phyloP scores from a whole-genome alignment of 768 basidiomycete genomes.

The Russula earlei region DNA sequence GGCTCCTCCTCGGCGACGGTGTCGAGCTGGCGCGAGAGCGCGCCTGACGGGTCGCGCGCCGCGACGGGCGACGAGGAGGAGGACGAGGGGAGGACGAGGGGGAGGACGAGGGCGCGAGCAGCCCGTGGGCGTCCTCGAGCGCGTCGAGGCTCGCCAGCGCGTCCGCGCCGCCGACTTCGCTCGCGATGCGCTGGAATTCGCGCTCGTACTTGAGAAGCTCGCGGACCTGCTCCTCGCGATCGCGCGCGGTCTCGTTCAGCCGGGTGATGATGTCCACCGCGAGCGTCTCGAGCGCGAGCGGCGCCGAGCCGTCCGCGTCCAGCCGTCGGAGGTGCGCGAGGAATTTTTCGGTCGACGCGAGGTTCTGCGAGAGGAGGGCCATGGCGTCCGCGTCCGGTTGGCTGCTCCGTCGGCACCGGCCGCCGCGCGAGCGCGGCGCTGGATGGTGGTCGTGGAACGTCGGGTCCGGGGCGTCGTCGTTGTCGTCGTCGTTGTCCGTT shows the following conservation, averaged over 20 bases:
- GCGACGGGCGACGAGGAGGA: constrained; percentile 15
- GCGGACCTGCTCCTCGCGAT: constrained; percentile 75
- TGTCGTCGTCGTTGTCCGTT: constrained; percentile 24
- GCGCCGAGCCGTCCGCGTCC: constrained; percentile 40
- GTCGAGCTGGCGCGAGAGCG: constrained; percentile 17
- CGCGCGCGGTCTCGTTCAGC: constrained; percentile 64
- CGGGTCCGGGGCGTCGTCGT: constrained; percentile 25
- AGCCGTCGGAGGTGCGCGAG: constrained; percentile 60
- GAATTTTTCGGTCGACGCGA: constrained; percentile 71
- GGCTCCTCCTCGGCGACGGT: constrained; percentile 28
- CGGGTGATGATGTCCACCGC: constrained; percentile 70
- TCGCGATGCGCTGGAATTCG: constrained; percentile 67
- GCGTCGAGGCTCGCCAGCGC: constrained; percentile 61
- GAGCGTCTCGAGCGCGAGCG: constrained; percentile 47
- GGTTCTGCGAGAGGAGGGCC: constrained; percentile 60
- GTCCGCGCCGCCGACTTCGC: constrained; percentile 69
- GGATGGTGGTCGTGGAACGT: constrained; percentile 30
- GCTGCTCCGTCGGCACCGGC: constrained; percentile 13
- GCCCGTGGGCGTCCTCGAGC: constrained; percentile 37
- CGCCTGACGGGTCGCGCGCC: background rate
- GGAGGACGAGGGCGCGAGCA: constrained; percentile 39
- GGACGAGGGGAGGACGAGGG: constrained; percentile 23
- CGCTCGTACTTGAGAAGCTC: constrained; percentile 70
- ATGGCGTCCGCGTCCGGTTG: constrained; percentile 51
- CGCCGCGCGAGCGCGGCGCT: constrained; percentile 24